Percentiles rank a stretch among this genome's conserved stretches.
Conservation (phyloP, 2,329 filamentous ascomycete genomes). For the Colletotrichum liriopes region DNA sequence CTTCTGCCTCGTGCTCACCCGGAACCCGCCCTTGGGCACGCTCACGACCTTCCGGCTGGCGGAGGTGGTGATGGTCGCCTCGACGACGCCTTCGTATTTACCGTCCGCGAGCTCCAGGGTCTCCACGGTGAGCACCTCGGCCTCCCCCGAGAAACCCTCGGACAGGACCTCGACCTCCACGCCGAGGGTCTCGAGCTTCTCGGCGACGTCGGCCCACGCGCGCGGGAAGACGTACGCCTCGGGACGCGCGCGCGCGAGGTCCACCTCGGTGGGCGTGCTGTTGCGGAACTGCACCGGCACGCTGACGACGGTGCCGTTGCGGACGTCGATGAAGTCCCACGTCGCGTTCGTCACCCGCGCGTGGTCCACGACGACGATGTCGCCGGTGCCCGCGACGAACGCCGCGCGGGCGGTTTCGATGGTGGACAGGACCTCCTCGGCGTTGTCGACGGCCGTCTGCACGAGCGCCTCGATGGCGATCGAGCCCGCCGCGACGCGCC, state of each 20-base stretch:
- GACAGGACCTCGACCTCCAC: slow-evolving; percentile 47
- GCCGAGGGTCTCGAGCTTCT: slow-evolving; percentile 46
- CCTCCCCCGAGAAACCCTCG: slow-evolving; percentile 45
- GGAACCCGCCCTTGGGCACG: slow-evolving; percentile 49
- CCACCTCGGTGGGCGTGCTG: slow-evolving; percentile 46
- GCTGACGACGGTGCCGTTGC: slow-evolving; percentile 48
- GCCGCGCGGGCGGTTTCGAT: slow-evolving; percentile 47
- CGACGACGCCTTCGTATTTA: slow-evolving; percentile 50
- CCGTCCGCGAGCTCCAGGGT: slow-evolving; percentile 42
- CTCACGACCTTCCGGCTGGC: slow-evolving; percentile 40
- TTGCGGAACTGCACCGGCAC: slow-evolving; percentile 49
- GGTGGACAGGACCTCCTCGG: slow-evolving; percentile 46
- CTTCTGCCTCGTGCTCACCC: slow-evolving; percentile 51
- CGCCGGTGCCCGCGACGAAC: slow-evolving; percentile 47
- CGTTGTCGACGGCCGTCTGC: slow-evolving; percentile 50
- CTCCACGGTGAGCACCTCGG: slow-evolving; percentile 48
- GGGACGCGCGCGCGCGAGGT: slow-evolving; percentile 48
- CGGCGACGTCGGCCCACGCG: slow-evolving; percentile 48
- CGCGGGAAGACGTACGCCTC: slow-evolving; percentile 50
- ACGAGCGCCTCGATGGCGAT: slow-evolving; percentile 47
- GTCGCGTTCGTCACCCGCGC: slow-evolving; percentile 41
- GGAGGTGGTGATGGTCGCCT: slow-evolving; percentile 45
- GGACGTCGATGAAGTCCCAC: slow-evolving; percentile 48
- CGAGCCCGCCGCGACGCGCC: slow-evolving; percentile 48
- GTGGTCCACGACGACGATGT: slow-evolving; percentile 48